phyloP scores from a whole-genome alignment of 495 filamentous ascomycete species.

The Hyaloscypha finlandica region DNA sequence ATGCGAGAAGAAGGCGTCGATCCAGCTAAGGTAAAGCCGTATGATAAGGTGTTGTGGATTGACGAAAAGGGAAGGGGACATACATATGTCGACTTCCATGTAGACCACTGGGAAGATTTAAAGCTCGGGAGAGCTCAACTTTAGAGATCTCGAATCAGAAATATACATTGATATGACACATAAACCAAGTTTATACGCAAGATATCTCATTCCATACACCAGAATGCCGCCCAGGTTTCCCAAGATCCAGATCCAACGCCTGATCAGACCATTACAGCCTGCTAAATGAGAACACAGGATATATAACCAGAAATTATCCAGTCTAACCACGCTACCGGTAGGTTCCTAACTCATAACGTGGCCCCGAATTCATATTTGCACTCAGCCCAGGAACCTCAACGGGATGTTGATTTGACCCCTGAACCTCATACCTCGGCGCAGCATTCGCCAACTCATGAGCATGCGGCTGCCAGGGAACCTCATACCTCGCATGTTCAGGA shows the following conservation, averaged over 20 bases:
- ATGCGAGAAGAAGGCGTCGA: slow-evolving; percentile 73
- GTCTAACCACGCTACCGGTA: background rate
- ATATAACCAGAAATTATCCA: background rate
- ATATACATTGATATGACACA: background rate
- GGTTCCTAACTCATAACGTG: background rate
- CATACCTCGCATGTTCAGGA: background rate
- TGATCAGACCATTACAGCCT: background rate
- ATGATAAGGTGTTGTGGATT: slow-evolving; percentile 59
- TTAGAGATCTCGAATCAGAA: slow-evolving; percentile 33
- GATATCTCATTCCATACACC: background rate
- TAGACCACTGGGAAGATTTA: slow-evolving; percentile 59
- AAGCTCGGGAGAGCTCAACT: slow-evolving; percentile 50
- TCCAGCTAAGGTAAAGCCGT: slow-evolving; percentile 53
- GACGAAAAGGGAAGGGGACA: slow-evolving; percentile 46
- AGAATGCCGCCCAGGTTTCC: background rate
- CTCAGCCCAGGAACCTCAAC: background rate
- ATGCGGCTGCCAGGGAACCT: background rate
- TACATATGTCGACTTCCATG: slow-evolving; percentile 58
- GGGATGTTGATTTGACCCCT: slow-evolving; percentile 2
- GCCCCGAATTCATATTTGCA: slow-evolving; percentile 1
- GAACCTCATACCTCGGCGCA: background rate
- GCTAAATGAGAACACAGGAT: background rate
- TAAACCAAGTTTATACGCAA: background rate
- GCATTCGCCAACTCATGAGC: background rate
- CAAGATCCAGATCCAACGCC: background rate